Base-by-base conservation (phyloP, 768 basidiomycete species). In the Hericium coralloides region DNA sequence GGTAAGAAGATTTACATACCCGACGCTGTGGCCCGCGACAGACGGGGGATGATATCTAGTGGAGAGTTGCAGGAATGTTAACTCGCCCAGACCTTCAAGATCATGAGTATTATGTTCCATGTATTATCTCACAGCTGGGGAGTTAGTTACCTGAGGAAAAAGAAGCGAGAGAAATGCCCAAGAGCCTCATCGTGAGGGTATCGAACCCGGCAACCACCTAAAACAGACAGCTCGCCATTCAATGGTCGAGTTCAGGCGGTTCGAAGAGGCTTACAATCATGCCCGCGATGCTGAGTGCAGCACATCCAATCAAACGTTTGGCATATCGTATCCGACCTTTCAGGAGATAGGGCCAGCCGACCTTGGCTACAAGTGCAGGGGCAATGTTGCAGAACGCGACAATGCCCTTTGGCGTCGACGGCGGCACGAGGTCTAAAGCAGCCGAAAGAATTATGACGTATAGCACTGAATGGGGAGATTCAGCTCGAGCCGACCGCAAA, bases 391-490 rank as follows among this genome's bases (percentile, higher is more conserved):
- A 95, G 68, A 98, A 93, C 0, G 88, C 84, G 53, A 98, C 92
- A 55, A 98, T 84, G 15, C 95, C 95, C 68, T 95, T 95, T 0
- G 95, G 95, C 0, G 92, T 95, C 2, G 87, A 80, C 1, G 91
- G 85, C 8, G 93, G 89, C 1, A 97, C 94, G 3, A 99, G 80
- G 66, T 99, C 97, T 3, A 98, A 76, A 1, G 97, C 97, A 6
- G 95, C 95, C 1, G 92, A 95, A 18, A 99, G 81, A 59, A 98
- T 97, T 59, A 98, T 89, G 38, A 99, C 95, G 71, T 98, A 97
- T 56, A 95, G 76, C 4, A 97, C 93, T 93, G 60, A 0, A 5
- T 60, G 47, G 48, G 23, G 52, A 54, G 18, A 47, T 54, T 38
- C 31, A 55, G 23, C 17, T n/a, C 25, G 12, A 25, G 31, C 49